phyloP scores from a whole-genome alignment of 1,139 yeast genomes.

The Pichia sp. region DNA sequence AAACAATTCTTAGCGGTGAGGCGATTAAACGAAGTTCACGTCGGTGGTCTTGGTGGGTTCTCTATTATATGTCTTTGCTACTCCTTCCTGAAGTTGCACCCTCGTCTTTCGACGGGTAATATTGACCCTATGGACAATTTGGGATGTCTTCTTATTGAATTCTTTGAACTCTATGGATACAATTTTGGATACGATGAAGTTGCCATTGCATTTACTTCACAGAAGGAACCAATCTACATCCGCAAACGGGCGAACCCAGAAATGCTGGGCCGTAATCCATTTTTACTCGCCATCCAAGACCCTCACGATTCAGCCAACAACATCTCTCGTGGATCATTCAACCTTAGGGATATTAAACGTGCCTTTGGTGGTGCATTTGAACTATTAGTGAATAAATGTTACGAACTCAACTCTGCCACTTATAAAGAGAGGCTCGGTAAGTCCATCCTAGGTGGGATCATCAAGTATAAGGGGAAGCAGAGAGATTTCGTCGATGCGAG shows the following conservation, averaged over 20 bases:
- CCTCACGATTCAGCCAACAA: constrained; percentile 82
- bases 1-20: constrained; percentile 84
- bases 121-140: constrained; percentile 68
- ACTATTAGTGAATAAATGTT: constrained; percentile 65
- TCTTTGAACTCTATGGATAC: constrained; percentile 91
- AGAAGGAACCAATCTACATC: constrained; percentile 41
- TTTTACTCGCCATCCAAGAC: constrained; percentile 77
- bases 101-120: constrained; percentile 60
- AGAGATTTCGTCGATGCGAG: constrained; percentile 81
- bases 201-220: constrained; percentile 48
- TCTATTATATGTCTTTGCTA: constrained; percentile 84
- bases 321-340: constrained; percentile 80
- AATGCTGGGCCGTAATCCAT: constrained; percentile 51
- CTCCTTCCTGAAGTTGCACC: constrained; percentile 77
- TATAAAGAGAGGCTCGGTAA: constrained; percentile 64
- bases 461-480: constrained; percentile 65
- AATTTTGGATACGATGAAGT: constrained; percentile 83
- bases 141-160: constrained; percentile 85
- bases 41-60: constrained; percentile 95
- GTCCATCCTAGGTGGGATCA: constrained; percentile 75
- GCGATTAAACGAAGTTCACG: constrained; percentile 81
- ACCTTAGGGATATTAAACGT: constrained; percentile 70
- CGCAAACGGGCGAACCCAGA: constrained; percentile 49
- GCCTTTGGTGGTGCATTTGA: constrained; percentile 93
- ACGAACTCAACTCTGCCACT: constrained; percentile 47